Evolutionary conservation across 805 yeast genomes (phyloP).

Genomic region (Candida ortonii): DNA sequence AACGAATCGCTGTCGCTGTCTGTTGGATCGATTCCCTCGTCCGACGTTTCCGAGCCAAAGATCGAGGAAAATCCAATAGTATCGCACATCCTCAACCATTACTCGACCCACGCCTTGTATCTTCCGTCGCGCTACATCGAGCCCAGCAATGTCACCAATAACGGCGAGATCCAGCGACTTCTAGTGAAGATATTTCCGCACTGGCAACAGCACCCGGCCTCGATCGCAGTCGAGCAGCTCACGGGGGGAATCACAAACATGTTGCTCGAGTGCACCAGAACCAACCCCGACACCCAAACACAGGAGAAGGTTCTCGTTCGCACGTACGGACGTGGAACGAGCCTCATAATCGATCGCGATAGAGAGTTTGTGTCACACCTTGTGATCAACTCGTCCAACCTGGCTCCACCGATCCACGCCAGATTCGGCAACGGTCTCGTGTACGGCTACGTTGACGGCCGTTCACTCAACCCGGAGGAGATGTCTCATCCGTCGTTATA

Average conservation of each 20-base stretch:
- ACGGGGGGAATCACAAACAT: slow-evolving; percentile 67
- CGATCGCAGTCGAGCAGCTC: slow-evolving; percentile 40
- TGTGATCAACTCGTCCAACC: slow-evolving; percentile 51
- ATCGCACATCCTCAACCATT: slow-evolving; percentile 24
- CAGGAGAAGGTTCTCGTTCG: slow-evolving; percentile 52
- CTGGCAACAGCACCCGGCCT: slow-evolving; percentile 23
- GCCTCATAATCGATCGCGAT: slow-evolving; percentile 67
- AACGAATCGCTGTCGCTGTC: slow-evolving; percentile 14
- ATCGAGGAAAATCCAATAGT: slow-evolving; percentile 9
- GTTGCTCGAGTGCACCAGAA: slow-evolving; percentile 46
- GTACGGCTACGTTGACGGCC: slow-evolving; percentile 66
- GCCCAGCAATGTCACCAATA: slow-evolving; percentile 31
- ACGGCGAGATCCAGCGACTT: slow-evolving; percentile 37
- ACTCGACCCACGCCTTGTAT: slow-evolving; percentile 48
- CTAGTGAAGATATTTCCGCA: slow-evolving; percentile 44
- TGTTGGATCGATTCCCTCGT: slow-evolving; percentile 8
- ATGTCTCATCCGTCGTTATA: slow-evolving; percentile 45
- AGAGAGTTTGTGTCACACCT: slow-evolving; percentile 71
- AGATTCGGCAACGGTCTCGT: slow-evolving; percentile 70
- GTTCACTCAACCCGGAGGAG: slow-evolving; percentile 56
- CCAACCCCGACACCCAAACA: slow-evolving; percentile 8
- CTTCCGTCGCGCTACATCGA: slow-evolving; percentile 44
- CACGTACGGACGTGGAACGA: slow-evolving; percentile 74
- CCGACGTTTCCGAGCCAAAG: slow-evolving; percentile 1
- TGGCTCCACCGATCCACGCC: slow-evolving; percentile 70